Conservation (phyloP, 139 green algal species). For the Chlamydomonas urium region DNA sequence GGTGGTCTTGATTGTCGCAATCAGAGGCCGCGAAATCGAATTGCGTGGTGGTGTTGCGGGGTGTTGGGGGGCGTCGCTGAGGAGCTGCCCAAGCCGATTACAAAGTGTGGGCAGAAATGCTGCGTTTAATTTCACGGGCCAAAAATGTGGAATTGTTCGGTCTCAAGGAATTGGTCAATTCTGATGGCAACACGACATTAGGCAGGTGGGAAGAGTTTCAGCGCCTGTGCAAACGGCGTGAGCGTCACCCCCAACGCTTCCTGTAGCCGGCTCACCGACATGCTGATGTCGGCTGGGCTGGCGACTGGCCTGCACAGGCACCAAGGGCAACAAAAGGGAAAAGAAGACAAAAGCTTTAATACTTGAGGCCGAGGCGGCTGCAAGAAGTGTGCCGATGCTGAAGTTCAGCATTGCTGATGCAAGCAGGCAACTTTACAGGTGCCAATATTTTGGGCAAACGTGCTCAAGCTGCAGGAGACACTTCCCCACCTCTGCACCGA, state of each 20-base stretch:
- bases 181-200: too few species aligned
- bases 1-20: too few species aligned
- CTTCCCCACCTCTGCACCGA: background rate
- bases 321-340: background rate
- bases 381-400: background rate
- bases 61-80: too few species aligned
- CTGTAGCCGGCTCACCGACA: background rate
- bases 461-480: background rate
- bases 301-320: conserved; percentile 4
- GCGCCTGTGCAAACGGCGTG: conserved; percentile 6
- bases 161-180: too few species aligned
- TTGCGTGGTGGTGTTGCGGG: too few species aligned
- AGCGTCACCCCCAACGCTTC: conserved; percentile 1
- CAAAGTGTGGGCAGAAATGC: too few species aligned
- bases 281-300: conserved; percentile 16
- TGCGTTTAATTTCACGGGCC: too few species aligned
- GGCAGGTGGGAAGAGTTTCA: background rate
- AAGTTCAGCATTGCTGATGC: background rate
- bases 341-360: background rate
- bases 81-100: too few species aligned
- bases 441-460: background rate
- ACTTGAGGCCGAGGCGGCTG: background rate
- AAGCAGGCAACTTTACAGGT: background rate
- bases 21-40: too few species aligned
- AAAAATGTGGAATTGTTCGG: too few species aligned